Conservation (phyloP, 176 grass and related monocot genomes). For the Cenchrus fungigraminus region DNA sequence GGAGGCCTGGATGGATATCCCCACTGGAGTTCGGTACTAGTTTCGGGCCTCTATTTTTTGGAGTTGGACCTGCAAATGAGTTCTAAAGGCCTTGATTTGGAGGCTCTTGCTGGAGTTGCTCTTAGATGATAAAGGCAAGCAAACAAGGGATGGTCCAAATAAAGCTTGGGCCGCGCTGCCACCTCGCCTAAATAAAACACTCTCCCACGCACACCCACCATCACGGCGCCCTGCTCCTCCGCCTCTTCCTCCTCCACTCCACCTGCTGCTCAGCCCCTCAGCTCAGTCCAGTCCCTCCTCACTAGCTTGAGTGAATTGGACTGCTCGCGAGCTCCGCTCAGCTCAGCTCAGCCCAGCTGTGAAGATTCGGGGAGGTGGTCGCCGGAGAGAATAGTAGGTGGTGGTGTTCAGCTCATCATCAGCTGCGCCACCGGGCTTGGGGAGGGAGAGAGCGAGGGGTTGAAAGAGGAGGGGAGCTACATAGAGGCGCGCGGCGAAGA, state of each 20-base stretch:
- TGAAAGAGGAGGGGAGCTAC: not conserved
- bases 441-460: not conserved
- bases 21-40: no score
- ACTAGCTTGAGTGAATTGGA: slow-evolving; percentile 17
- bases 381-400: not conserved
- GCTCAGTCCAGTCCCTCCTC: not conserved
- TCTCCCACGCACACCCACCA: slow-evolving; percentile 36
- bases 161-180: slow-evolving; percentile 48
- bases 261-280: not conserved
- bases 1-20: no score
- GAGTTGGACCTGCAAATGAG: no score
- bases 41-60: no score
- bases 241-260: no score
- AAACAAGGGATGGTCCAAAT: slow-evolving; percentile 58
- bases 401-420: not conserved
- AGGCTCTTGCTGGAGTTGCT: no score
- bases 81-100: no score
- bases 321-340: not conserved
- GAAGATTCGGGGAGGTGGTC: not conserved
- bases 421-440: not conserved
- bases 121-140: slow-evolving; percentile 36
- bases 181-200: slow-evolving; percentile 62
- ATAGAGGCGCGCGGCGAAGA: slow-evolving; percentile 14
- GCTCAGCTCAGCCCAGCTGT: slow-evolving; percentile 28
- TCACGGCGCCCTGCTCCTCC: slow-evolving; percentile 6